Percentiles rank a stretch among this genome's conserved stretches.
Conservation (phyloP, 805 yeast genomes). For the Sungouiozyma ichnusensis region DNA sequence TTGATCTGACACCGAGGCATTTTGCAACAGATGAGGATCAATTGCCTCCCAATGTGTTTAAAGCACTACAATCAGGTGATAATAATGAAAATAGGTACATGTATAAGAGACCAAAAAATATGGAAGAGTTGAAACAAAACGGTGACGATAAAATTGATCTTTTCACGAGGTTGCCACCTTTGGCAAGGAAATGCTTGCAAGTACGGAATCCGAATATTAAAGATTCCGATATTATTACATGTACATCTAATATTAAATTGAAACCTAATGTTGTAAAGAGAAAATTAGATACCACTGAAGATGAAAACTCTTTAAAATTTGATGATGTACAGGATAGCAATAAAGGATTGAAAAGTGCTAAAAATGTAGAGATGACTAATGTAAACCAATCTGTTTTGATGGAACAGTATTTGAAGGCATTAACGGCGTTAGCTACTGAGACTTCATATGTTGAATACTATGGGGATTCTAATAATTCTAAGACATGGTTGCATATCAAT, state of each 20-base stretch:
- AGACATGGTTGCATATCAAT: slow-evolving; percentile 13
- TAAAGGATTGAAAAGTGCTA: not conserved
- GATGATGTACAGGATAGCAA: not conserved
- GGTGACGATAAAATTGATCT: slow-evolving; percentile 4
- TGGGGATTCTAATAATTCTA: slow-evolving; percentile 6
- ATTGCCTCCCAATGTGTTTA: not conserved
- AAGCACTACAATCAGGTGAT: not conserved
- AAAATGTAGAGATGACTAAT: not conserved
- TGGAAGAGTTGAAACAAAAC: not conserved
- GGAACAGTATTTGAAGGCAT: slow-evolving; percentile 15
- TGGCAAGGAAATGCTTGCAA: slow-evolving; percentile 12
- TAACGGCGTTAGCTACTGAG: slow-evolving; percentile 7
- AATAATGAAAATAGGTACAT: slow-evolving; percentile 3
- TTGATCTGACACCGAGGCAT: not conserved
- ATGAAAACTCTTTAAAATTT: not conserved
- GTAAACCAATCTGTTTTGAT: slow-evolving; percentile 16
- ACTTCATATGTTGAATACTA: slow-evolving; percentile 5
- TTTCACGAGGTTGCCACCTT: slow-evolving; percentile 16
- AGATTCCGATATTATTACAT: not conserved
- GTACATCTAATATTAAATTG: slow-evolving; percentile 3
- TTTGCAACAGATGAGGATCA: not conserved
- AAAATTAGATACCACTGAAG: not conserved
- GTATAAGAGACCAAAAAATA: slow-evolving; percentile 13
- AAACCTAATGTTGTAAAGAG: not conserved
- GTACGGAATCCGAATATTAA: slow-evolving; percentile 3